Evolutionary conservation across 805 yeast species (phyloP).

Genomic region (Teunomyces atbi): DNA sequence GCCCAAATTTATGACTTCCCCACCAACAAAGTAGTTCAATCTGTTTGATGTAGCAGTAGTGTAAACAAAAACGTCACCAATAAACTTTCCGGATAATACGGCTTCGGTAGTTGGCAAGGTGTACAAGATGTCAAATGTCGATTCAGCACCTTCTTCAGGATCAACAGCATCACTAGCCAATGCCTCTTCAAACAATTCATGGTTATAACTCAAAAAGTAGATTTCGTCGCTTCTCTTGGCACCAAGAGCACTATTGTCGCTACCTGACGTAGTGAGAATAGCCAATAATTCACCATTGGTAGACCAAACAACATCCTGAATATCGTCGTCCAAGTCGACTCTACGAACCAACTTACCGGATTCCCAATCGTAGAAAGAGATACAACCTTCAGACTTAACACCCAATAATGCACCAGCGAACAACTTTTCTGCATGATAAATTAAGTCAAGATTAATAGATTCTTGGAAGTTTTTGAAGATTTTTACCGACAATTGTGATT

Average conservation of each 20-base stretch:
- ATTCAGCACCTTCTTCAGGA: slow-evolving; percentile 86
- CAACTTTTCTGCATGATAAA: slow-evolving; percentile 73
- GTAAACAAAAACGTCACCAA: slow-evolving; percentile 94
- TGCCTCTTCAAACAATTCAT: slow-evolving; percentile 64
- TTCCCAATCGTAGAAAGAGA: slow-evolving; percentile 94
- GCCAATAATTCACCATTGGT: slow-evolving; percentile 89
- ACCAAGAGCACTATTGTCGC: slow-evolving; percentile 17
- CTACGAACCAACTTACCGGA: slow-evolving; percentile 79
- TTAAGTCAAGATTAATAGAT: slow-evolving; percentile 61
- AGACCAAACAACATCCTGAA: slow-evolving; percentile 84
- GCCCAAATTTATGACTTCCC: slow-evolving; percentile 84
- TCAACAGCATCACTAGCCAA: slow-evolving; percentile 55
- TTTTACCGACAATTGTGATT: slow-evolving; percentile 60
- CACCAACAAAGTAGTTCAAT: slow-evolving; percentile 92
- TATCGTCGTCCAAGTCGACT: slow-evolving; percentile 75
- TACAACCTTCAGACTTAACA: slow-evolving; percentile 77
- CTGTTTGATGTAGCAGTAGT: slow-evolving; percentile 80
- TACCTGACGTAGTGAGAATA: slow-evolving; percentile 46
- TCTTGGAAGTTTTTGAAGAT: slow-evolving; percentile 85
- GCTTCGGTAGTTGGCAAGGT: slow-evolving; percentile 70
- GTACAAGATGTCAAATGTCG: slow-evolving; percentile 77
- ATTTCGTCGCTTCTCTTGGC: slow-evolving; percentile 59
- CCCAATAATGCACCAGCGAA: slow-evolving; percentile 90
- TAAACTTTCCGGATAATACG: slow-evolving; percentile 88
- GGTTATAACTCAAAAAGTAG: slow-evolving; percentile 73